Percentiles rank a stretch among this genome's conserved stretches.
These are phyloP conservation scores for Colletotrichum paranaense DNA, from an alignment of 2,329 filamentous ascomycete genomes.

Conservation along the genomic window DNA sequence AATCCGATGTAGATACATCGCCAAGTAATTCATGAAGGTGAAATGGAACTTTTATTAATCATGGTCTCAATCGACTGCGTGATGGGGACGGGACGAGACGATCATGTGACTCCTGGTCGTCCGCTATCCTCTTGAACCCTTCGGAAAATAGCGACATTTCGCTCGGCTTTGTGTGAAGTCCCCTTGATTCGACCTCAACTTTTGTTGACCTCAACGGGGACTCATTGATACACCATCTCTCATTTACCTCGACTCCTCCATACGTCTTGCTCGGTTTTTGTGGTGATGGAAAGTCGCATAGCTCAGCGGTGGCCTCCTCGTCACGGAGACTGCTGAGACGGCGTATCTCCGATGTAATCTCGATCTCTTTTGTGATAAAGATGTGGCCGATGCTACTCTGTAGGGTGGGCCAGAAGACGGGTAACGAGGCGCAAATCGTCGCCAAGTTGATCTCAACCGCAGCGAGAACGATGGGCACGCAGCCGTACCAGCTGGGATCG, in stretches of 20 bases:
- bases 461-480: slow-evolving; percentile 45
- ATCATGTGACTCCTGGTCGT: slow-evolving; percentile 15
- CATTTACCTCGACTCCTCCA: neutral
- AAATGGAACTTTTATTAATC: neutral
- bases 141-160: slow-evolving; percentile 17
- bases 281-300: slow-evolving; percentile 8
- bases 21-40: neutral
- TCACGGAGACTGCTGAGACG: slow-evolving; percentile 15
- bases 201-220: neutral
- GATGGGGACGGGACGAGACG: neutral
- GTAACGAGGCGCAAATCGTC: slow-evolving; percentile 28
- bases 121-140: neutral
- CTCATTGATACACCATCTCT: slow-evolving; percentile 8
- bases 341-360: slow-evolving; percentile 38
- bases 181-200: slow-evolving; percentile 6
- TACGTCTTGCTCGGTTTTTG: neutral
- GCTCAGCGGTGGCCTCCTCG: slow-evolving; percentile 1
- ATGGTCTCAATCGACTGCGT: neutral
- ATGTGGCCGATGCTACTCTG: slow-evolving; percentile 43
- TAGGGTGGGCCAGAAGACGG: slow-evolving; percentile 39
- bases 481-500: slow-evolving; percentile 50
- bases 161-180: neutral
- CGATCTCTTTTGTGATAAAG: slow-evolving; percentile 49
- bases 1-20: neutral
- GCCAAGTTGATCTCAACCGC: slow-evolving; percentile 46